Percentiles rank a stretch among this genome's conserved stretches.
Conservation (phyloP, 225 moss, liverwort and hornwort genomes). For the Asterella californica region DNA sequence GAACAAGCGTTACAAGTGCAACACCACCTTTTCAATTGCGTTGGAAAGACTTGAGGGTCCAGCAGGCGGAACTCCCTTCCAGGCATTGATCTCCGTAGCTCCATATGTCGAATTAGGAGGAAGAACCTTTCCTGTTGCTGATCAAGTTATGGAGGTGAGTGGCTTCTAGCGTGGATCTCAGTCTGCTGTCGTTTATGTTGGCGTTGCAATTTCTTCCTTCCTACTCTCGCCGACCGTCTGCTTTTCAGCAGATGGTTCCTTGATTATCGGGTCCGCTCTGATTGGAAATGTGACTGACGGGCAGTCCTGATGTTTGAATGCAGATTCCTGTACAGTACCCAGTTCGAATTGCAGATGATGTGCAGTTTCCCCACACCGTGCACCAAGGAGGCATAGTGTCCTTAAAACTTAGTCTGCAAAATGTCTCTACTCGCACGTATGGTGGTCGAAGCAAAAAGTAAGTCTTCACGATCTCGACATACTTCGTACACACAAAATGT, state of each 20-base stretch:
- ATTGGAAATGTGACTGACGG: neutral
- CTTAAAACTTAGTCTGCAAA: conserved; percentile 32
- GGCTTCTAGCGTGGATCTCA: neutral
- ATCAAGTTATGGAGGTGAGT: conserved; percentile 43
- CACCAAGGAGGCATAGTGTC: conserved; percentile 36
- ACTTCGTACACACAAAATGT: neutral
- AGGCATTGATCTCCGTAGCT: conserved; percentile 31
- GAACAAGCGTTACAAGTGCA: conserved; percentile 37
- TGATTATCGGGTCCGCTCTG: neutral
- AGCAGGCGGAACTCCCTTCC: conserved; percentile 37
- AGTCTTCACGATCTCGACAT: neutral
- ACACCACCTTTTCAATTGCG: conserved; percentile 31
- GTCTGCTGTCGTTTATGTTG: neutral
- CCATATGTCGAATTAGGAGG: conserved; percentile 44
- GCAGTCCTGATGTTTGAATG: neutral
- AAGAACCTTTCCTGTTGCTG: conserved; percentile 34
- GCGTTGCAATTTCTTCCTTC: neutral
- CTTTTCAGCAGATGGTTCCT: neutral
- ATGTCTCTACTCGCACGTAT: conserved; percentile 35
- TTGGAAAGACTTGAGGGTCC: conserved; percentile 38
- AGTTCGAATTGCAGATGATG: conserved; percentile 38
- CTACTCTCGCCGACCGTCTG: neutral
- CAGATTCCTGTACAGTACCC: conserved; percentile 49
- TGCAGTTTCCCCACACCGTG: conserved; percentile 45
- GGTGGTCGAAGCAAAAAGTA: conserved; percentile 32